Conservation (phyloP, 2,329 filamentous ascomycete genomes). For the Pseudogymnoascus sp. region DNA sequence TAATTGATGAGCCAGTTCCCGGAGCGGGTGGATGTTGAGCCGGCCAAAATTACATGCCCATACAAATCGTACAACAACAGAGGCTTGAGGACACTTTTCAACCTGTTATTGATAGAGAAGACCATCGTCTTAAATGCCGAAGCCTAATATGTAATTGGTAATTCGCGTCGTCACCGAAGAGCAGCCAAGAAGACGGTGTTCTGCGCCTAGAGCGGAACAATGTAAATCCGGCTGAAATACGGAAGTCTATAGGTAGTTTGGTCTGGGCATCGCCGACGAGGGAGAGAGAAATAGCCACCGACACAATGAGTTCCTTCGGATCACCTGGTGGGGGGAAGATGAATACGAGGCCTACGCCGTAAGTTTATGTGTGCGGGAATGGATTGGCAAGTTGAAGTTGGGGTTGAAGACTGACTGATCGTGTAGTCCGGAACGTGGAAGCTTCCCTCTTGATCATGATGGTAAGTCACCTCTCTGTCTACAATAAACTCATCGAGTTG, state of each 20-base stretch:
- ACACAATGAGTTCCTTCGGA: constrained; percentile 55
- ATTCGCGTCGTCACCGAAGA: background rate
- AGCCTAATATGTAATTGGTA: background rate
- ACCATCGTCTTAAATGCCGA: background rate
- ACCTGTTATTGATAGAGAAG: background rate
- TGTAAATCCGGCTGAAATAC: background rate
- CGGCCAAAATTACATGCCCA: background rate
- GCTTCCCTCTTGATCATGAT: constrained; percentile 94
- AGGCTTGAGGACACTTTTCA: background rate
- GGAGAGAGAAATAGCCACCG: constrained; percentile 1
- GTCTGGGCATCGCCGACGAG: background rate
- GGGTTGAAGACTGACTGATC: background rate
- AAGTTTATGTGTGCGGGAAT: constrained; percentile 29
- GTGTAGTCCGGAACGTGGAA: constrained; percentile 74
- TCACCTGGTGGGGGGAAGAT: constrained; percentile 58
- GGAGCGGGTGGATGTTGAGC: background rate
- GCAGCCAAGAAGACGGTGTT: background rate
- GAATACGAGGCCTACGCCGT: constrained; percentile 62
- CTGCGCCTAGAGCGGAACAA: background rate
- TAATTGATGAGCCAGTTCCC: background rate
- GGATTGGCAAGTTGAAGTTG: background rate
- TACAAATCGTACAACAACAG: background rate
- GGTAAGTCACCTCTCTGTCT: constrained; percentile 36
- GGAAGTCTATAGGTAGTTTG: background rate
- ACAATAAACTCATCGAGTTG: constrained; percentile 6